These are phyloP conservation scores for Quercus mongolica DNA, from an alignment of 306 rosid genomes.

Conservation along the genomic window DNA sequence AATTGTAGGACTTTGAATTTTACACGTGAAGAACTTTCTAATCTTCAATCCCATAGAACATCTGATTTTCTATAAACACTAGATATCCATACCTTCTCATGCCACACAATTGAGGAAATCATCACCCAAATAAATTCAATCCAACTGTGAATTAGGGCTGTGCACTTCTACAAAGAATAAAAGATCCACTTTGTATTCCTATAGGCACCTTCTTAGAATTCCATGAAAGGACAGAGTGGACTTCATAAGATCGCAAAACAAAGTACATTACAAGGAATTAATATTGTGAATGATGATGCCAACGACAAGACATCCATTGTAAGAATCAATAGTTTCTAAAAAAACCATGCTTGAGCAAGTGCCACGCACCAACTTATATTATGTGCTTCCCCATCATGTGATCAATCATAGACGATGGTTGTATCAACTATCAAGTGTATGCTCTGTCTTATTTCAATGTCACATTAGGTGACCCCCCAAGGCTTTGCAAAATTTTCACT, in stretches of 20 bases:
- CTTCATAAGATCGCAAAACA: background rate
- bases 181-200: too few relatives aligned
- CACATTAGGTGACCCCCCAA: constrained; percentile 23
- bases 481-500: background rate
- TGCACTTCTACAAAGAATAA: too few relatives aligned
- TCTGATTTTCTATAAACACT: too few relatives aligned
- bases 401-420: constrained; percentile 4
- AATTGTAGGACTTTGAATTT: too few relatives aligned
- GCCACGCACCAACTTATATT: constrained; percentile 4
- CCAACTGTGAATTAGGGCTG: too few relatives aligned
- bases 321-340: background rate
- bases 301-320: background rate
- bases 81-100: too few relatives aligned
- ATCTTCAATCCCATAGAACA: too few relatives aligned
- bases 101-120: too few relatives aligned
- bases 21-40: too few relatives aligned
- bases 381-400: background rate
- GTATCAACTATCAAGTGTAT: background rate
- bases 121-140: too few relatives aligned
- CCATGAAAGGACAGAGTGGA: background rate
- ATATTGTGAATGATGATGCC: background rate
- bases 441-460: background rate
- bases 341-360: background rate
- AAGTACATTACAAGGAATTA: constrained; percentile 1
- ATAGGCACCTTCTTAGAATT: too few relatives aligned